phyloP scores from a whole-genome alignment of 2,329 filamentous ascomycete genomes.

The Cordyceps pruinosa region DNA sequence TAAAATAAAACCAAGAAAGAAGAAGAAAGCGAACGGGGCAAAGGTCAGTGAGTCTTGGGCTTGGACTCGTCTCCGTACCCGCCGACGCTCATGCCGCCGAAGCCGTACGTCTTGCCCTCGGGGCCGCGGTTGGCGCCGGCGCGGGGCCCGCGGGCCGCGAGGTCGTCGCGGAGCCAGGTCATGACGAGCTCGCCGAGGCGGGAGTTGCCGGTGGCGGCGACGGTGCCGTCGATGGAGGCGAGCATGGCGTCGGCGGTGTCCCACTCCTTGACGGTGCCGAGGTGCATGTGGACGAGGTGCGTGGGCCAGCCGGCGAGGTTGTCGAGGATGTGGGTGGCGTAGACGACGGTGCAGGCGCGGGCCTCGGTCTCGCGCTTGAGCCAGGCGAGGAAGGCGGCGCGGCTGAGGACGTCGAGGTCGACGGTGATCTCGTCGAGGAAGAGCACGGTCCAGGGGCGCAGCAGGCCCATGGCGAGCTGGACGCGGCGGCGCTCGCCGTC shows the following conservation, averaged over 20 bases:
- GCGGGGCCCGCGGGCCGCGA: constrained; percentile 71
- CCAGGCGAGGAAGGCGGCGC: constrained; percentile 79
- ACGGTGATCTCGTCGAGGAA: constrained; percentile 96
- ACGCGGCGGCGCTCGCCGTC: constrained; percentile 89
- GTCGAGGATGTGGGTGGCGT: constrained; percentile 95
- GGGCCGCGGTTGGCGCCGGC: constrained; percentile 47
- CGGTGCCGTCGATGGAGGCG: constrained; percentile 35
- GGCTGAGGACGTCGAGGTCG: constrained; percentile 80
- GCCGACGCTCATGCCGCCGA: constrained; percentile 43
- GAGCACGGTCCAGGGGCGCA: constrained; percentile 85
- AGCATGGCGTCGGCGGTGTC: constrained; percentile 67
- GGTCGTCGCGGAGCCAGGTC: constrained; percentile 75
- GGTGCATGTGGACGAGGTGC: constrained; percentile 90
- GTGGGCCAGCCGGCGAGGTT: constrained; percentile 93
- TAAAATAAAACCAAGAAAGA: not conserved
- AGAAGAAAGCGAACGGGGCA: not conserved
- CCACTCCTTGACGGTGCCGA: constrained; percentile 83
- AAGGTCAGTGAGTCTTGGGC: constrained; percentile 23
- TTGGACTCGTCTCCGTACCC: constrained; percentile 52
- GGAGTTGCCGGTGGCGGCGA: constrained; percentile 59
- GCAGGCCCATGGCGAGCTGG: constrained; percentile 90
- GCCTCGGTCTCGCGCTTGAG: constrained; percentile 79
- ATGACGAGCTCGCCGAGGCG: constrained; percentile 81
- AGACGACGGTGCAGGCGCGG: constrained; percentile 84
- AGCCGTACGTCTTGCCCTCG: constrained; percentile 58